Conservation (phyloP, 148 eudicot genomes). For the Cornus controversa region DNA sequence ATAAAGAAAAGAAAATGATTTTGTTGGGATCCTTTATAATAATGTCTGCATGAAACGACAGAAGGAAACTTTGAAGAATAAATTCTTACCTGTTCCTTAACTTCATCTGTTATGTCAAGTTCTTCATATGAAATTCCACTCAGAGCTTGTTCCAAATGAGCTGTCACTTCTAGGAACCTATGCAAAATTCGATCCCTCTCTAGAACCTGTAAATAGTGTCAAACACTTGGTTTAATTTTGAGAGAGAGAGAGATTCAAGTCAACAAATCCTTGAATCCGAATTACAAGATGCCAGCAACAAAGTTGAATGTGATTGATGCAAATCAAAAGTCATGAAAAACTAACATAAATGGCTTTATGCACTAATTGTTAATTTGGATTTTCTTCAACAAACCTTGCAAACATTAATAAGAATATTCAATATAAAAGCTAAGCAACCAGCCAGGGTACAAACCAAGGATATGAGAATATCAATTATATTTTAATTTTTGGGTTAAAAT, state of each 20-base stretch:
- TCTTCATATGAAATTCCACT: constrained; percentile 55
- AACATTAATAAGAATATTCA: neutral
- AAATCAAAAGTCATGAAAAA: neutral
- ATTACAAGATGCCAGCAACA: neutral
- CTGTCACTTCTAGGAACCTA: constrained; percentile 65
- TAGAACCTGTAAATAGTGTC: constrained; percentile 47
- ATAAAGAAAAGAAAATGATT: neutral
- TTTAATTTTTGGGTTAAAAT: too few species aligned
- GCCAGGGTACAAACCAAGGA: neutral
- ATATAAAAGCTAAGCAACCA: neutral
- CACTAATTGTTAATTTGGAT: neutral
- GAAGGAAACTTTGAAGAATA: neutral
- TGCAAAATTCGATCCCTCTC: constrained; percentile 75
- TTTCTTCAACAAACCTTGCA: neutral
- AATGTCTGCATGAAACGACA: neutral
- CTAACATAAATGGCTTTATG: neutral
- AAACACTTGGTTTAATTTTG: neutral
- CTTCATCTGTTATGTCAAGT: constrained; percentile 92
- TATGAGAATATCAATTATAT: neutral
- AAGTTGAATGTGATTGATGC: neutral
- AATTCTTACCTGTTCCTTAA: constrained; percentile 80
- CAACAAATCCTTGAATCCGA: neutral
- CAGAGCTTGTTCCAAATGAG: constrained; percentile 75
- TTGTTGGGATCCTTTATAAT: neutral
- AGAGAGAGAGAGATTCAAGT: neutral